A percentile compares a stretch with the other conserved stretches of the same genome.
phyloP scores from a whole-genome alignment of 192 early-diverging fungal species.

The Backusella tuberculispora region DNA sequence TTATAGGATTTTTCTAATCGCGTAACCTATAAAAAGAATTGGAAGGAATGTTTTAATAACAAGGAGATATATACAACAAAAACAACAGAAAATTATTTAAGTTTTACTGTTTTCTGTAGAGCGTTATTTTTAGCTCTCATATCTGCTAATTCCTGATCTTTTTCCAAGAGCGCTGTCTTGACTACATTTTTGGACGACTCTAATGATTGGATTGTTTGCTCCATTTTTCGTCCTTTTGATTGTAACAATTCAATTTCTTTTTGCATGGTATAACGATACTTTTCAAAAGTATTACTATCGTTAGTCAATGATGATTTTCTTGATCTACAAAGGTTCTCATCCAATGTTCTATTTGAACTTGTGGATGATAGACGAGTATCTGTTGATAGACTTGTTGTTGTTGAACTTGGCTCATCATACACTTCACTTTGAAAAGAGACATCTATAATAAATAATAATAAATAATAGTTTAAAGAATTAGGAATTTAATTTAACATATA shows the following conservation, averaged over 20 bases:
- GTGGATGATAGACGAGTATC: constrained; percentile 15
- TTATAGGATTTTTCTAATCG: constrained; percentile 11
- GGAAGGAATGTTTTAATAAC: background rate
- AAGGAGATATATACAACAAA: background rate
- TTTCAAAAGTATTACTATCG: constrained; percentile 23
- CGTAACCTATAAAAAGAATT: background rate
- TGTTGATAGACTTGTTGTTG: constrained; percentile 19
- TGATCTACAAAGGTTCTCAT: background rate
- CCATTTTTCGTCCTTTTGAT: constrained; percentile 28
- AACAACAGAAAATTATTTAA: background rate
- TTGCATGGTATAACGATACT: constrained; percentile 27
- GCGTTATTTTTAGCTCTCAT: constrained; percentile 25
- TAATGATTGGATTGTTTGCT: constrained; percentile 15
- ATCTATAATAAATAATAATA: background rate
- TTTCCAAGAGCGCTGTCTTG: constrained; percentile 10
- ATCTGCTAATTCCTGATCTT: constrained; percentile 32
- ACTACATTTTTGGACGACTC: constrained; percentile 18
- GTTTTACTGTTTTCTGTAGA: constrained; percentile 29
- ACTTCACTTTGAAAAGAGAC: background rate
- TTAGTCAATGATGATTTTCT: background rate
- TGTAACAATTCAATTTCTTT: constrained; percentile 30
- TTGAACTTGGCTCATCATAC: background rate
- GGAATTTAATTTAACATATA: background rate
- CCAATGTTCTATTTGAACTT: constrained; percentile 20
- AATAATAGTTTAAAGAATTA: background rate